phyloP scores from a whole-genome alignment of 2,329 filamentous ascomycete species.

The Penicillium hesseltinei region DNA sequence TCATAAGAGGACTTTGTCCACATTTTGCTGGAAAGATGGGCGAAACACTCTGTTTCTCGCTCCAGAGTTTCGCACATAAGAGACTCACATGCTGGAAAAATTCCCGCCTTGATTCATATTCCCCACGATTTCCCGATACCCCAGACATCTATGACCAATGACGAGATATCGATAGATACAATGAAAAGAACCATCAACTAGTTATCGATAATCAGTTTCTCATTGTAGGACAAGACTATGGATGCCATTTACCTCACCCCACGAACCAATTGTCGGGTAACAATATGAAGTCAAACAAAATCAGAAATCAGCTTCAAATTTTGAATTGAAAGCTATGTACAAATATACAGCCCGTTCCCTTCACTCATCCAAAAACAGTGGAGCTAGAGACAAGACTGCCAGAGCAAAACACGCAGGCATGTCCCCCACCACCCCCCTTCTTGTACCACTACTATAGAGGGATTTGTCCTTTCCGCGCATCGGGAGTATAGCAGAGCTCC shows the following conservation, averaged over 20 bases:
- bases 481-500: slow-evolving; percentile 5
- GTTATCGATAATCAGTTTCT: not conserved
- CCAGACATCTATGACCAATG: slow-evolving; percentile 1
- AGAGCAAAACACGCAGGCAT: not conserved
- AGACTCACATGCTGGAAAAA: not conserved
- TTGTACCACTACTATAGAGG: not conserved
- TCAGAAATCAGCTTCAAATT: slow-evolving; percentile 15
- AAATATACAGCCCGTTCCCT: slow-evolving; percentile 12
- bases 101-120: not conserved
- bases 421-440: not conserved
- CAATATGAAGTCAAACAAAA: not conserved
- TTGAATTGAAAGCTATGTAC: slow-evolving; percentile 25
- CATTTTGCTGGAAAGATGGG: not conserved
- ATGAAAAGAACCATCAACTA: not conserved
- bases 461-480: not conserved
- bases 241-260: no score
- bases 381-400: not conserved
- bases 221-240: not conserved
- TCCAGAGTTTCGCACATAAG: not conserved
- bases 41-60: not conserved
- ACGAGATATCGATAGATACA: not conserved
- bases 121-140: slow-evolving; percentile 4
- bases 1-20: not conserved
- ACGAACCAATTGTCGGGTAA: not conserved
- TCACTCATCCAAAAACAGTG: not conserved